A percentile compares a stretch with the other conserved stretches of the same genome.
Evolutionary conservation across 306 rosid genomes (phyloP).

Genomic region (Sicyos baderoa): DNA sequence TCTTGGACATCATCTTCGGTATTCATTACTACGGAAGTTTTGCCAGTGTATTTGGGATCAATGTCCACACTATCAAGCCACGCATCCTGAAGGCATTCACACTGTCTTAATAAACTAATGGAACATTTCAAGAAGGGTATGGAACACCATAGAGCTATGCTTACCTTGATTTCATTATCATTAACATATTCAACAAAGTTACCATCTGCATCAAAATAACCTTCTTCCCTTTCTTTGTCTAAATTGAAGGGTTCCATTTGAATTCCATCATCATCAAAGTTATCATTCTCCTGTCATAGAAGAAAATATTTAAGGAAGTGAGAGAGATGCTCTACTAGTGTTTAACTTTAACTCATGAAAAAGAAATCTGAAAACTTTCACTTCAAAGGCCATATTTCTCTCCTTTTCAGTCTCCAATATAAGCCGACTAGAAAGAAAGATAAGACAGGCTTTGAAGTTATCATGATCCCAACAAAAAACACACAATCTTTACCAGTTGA

Average conservation of each 20-base stretch:
- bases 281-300: conserved; percentile 21
- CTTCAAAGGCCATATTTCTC: conserved; percentile 11
- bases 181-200: conserved; percentile 74
- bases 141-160: neutral
- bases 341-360: neutral
- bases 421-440: neutral
- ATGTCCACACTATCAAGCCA: conserved; percentile 82
- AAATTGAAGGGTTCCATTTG: conserved; percentile 89
- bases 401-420: neutral
- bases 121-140: neutral
- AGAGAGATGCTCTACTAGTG: neutral
- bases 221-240: conserved; percentile 83
- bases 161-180: conserved; percentile 46
- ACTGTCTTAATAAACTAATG: conserved; percentile 15
- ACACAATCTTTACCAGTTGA: neutral
- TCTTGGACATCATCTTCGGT: conserved; percentile 43
- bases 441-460: neutral
- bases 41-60: conserved; percentile 58
- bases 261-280: conserved; percentile 69
- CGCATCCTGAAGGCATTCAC: conserved; percentile 54
- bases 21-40: conserved; percentile 26
- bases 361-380: neutral
- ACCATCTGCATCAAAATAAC: conserved; percentile 73
- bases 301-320: neutral
- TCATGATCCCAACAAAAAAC: neutral